Evolutionary conservation across 2,329 filamentous ascomycete genomes (phyloP), one percentile per base, ranked within the genome.

Genomic region (Hirsutella minnesotensis): DNA sequence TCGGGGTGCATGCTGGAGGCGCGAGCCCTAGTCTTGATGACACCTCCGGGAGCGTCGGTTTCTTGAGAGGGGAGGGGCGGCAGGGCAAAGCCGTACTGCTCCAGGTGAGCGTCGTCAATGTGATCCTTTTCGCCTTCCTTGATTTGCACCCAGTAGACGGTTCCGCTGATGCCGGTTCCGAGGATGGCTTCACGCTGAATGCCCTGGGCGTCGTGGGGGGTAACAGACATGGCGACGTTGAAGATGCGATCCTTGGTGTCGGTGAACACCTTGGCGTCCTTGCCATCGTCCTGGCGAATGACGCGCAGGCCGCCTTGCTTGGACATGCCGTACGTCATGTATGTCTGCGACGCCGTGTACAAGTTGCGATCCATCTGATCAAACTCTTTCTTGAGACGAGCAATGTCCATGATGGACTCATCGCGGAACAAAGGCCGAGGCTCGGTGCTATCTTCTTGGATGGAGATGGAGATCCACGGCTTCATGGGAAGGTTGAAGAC

Each of bases 401-500:
- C 90, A 57, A 98, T 92, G 53, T 95, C 87, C 70, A 95, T 85
- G 53, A 95, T 81, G 36, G 82, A 76, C 51, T 90, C 83, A 44
- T 86, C 79, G 31, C 83, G 81, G 60, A 96, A 81, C 40, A 72
- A 65, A 3, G 81, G 72, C 15, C 76, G 73, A 21, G 71, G 61
- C 45, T 78, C 69, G 13, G 73, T 63, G 46, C 72, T 64, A 47
- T 71, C 63, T 49, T 75, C 67, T 58, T 78, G 70, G 53, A 96
- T 76, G 12, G 77, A 80, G 57, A 98, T 92, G 18, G 89, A 84
- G 50, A 94, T 89, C 73, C 94, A 98, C 4, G 92, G 92, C 62
- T 84, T 86, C 82, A 98, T 87, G 15, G 92, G 92, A 61, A 98
- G 95, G 62, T 94, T 94, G 68, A 86, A 92, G 38, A 96, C 89